These are phyloP conservation scores for Anacardium occidentale DNA, from an alignment of 345 rosid species.

Conservation along the genomic window DNA sequence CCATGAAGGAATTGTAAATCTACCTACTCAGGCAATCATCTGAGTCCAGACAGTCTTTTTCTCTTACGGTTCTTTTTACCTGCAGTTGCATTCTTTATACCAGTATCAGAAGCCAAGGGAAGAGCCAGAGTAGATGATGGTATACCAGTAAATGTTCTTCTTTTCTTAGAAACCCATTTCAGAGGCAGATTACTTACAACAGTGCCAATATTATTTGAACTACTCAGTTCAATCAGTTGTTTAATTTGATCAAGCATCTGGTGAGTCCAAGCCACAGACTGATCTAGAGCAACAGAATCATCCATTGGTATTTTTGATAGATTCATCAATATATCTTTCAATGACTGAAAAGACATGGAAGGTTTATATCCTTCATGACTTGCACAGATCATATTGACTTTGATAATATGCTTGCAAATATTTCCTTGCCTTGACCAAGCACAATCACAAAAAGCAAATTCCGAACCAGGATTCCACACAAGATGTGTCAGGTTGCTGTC, in stretches of 20 bases:
- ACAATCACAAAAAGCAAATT: slow-evolving; percentile 86
- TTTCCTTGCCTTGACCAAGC: slow-evolving; percentile 92
- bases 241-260: slow-evolving; percentile 81
- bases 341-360: slow-evolving; percentile 68
- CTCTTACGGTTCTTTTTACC: slow-evolving; percentile 43
- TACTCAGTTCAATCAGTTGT: slow-evolving; percentile 63
- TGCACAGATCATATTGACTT: slow-evolving; percentile 71
- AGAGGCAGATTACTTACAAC: slow-evolving; percentile 64
- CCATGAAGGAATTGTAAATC: not conserved
- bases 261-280: slow-evolving; percentile 68
- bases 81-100: slow-evolving; percentile 19
- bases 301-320: slow-evolving; percentile 72
- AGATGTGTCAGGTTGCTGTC: slow-evolving; percentile 43
- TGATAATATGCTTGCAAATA: slow-evolving; percentile 90
- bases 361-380: slow-evolving; percentile 38
- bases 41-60: slow-evolving; percentile 49
- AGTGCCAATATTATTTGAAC: slow-evolving; percentile 48
- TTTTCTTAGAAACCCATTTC: slow-evolving; percentile 79
- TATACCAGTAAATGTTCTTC: slow-evolving; percentile 69
- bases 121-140: slow-evolving; percentile 54
- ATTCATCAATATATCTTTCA: slow-evolving; percentile 46
- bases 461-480: slow-evolving; percentile 97
- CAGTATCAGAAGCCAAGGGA: slow-evolving; percentile 34
- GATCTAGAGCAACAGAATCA: slow-evolving; percentile 67
- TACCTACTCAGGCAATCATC: slow-evolving; percentile 24